A percentile compares a stretch with the other conserved stretches of the same genome.
These are phyloP conservation scores for Amniculicola lignicola DNA, from an alignment of 495 filamentous ascomycete genomes.

Conservation along the genomic window DNA sequence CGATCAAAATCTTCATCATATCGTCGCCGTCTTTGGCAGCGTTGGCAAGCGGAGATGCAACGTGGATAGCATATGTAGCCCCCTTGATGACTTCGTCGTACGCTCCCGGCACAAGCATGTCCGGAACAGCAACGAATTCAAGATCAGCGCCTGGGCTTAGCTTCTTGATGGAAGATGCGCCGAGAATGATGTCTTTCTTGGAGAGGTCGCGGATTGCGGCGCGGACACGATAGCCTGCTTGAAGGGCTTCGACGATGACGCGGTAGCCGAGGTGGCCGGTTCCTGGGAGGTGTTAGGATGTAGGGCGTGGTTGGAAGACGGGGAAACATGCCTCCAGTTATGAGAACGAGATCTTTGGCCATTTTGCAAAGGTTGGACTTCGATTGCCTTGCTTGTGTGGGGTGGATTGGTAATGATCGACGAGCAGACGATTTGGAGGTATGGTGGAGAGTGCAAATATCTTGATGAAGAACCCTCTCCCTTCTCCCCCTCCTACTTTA, in stretches of 20 bases:
- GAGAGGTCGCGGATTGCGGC: slow-evolving; percentile 47
- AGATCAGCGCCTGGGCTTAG: slow-evolving; percentile 37
- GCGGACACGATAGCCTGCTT: slow-evolving; percentile 41
- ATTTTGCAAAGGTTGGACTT: too few species aligned
- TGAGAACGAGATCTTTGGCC: too few species aligned
- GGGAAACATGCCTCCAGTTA: too few species aligned
- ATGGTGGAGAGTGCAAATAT: too few species aligned
- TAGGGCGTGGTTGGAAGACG: too few species aligned
- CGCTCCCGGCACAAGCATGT: slow-evolving; percentile 45
- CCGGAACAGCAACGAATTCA: slow-evolving; percentile 47
- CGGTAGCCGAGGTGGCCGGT: slow-evolving; percentile 43
- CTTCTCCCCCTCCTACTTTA: too few species aligned
- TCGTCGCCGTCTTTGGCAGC: slow-evolving; percentile 21
- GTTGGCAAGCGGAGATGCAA: slow-evolving; percentile 47
- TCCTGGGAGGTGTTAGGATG: too few species aligned
- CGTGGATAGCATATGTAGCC: slow-evolving; percentile 51
- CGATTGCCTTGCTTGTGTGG: too few species aligned
- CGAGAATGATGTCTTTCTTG: slow-evolving; percentile 26
- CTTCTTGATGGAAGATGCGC: slow-evolving; percentile 23
- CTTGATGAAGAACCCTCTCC: too few species aligned
- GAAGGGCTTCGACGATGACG: slow-evolving; percentile 34
- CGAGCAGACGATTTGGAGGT: too few species aligned
- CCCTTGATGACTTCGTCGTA: slow-evolving; percentile 49
- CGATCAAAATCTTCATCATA: slow-evolving; percentile 34
- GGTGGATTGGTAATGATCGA: too few species aligned